Conservation (phyloP, 495 filamentous ascomycete genomes). For the Penicillium argentinense region DNA sequence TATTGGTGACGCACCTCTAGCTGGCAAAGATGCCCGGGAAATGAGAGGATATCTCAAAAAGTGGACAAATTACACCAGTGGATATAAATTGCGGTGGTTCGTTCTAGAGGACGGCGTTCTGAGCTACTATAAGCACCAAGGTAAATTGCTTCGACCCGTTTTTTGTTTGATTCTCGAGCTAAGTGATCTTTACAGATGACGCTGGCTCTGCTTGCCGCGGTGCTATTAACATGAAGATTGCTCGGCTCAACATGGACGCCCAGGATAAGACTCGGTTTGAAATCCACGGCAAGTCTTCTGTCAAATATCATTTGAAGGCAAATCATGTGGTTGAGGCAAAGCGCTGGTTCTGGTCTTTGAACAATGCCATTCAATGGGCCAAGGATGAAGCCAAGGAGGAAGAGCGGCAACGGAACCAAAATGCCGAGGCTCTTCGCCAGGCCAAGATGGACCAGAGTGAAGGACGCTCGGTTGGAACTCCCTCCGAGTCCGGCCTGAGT, state of each 20-base stretch:
- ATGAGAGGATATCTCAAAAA: conserved; percentile 99
- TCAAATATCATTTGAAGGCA: conserved; percentile 95
- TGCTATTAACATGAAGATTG: conserved; percentile 98
- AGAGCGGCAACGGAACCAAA: conserved; percentile 68
- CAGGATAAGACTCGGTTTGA: conserved; percentile 97
- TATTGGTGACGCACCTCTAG: conserved; percentile 61
- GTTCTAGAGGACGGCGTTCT: conserved; percentile 95
- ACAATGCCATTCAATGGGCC: conserved; percentile 97
- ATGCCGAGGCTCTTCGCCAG: conserved; percentile 73
- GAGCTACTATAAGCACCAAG: conserved; percentile 98
- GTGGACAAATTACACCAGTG: conserved; percentile 97
- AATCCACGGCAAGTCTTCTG: conserved; percentile 96
- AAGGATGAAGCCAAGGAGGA: conserved; percentile 96
- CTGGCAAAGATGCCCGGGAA: conserved; percentile 83
- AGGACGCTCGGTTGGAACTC: conserved; percentile 29
- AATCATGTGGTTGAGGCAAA: conserved; percentile 74
- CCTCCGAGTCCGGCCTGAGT: conserved; percentile 32
- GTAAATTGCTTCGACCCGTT: conserved; percentile 32
- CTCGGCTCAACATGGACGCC: conserved; percentile 89
- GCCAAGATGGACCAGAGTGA: conserved; percentile 65
- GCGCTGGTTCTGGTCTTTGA: conserved; percentile 91
- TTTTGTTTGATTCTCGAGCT: not conserved
- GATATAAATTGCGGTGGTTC: conserved; percentile 97
- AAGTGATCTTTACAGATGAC: conserved; percentile 59
- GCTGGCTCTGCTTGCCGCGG: conserved; percentile 73